These are phyloP conservation scores for Puccinia novopanici DNA, from an alignment of 1,284 basidiomycete species.

Conservation along the genomic window DNA sequence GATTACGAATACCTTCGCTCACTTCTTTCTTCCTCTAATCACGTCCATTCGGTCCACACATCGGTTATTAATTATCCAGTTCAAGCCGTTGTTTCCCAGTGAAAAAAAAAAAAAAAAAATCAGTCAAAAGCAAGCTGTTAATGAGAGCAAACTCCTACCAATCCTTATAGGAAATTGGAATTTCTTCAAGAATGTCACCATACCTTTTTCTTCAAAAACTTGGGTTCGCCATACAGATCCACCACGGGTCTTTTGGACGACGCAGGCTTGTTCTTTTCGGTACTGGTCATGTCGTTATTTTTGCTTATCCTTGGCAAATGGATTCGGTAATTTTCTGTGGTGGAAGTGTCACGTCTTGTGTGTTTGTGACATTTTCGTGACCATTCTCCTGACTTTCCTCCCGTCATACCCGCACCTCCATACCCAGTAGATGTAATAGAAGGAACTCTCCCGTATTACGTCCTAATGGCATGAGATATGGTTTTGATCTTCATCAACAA, in stretches of 20 bases:
- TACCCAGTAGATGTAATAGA: too few relatives aligned
- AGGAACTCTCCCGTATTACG: too few relatives aligned
- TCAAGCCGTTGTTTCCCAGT: too few relatives aligned
- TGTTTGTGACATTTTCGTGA: background rate
- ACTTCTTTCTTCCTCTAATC: slow-evolving; percentile 35
- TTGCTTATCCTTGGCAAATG: background rate
- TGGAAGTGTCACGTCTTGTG: background rate
- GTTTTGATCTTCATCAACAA: too few relatives aligned
- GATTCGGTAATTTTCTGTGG: background rate
- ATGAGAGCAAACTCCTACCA: too few relatives aligned
- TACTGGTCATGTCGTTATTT: background rate
- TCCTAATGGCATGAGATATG: too few relatives aligned
- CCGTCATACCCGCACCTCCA: too few relatives aligned
- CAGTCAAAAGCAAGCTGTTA: background rate
- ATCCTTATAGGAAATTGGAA: too few relatives aligned
- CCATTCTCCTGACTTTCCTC: too few relatives aligned
- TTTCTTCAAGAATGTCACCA: background rate
- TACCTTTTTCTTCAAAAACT: slow-evolving; percentile 39
- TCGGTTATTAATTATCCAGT: background rate
- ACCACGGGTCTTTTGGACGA: background rate
- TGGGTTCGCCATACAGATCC: slow-evolving; percentile 35
- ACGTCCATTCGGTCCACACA: background rate
- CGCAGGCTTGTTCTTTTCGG: background rate
- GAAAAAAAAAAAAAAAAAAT: background rate
- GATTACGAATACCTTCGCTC: slow-evolving; percentile 18